Percentiles rank a stretch among this genome's conserved stretches.
Conservation (phyloP, 345 rosid species). For the Passiflora organensis region DNA sequence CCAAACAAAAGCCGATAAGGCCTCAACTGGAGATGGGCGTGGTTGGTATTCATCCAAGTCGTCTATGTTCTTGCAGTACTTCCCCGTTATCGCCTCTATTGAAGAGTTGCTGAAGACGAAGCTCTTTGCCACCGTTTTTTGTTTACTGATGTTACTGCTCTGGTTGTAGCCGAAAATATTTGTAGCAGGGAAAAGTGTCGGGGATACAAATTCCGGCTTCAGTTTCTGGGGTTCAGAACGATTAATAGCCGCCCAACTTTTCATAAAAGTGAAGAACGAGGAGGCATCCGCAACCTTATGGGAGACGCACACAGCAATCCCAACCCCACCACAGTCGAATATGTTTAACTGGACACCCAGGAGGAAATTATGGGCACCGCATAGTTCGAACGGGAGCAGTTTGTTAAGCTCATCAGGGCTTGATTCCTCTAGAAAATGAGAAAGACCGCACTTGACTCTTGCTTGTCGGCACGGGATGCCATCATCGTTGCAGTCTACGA, state of each 20-base stretch:
- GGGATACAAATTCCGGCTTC: constrained; percentile 19
- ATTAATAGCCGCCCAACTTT: constrained; percentile 12
- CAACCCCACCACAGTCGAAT: constrained; percentile 19
- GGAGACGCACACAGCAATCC: constrained; percentile 16
- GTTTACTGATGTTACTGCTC: background rate
- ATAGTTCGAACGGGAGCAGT: constrained; percentile 7
- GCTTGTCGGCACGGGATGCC: constrained; percentile 20
- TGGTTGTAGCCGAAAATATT: constrained; percentile 13
- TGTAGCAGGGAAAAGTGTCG: constrained; percentile 29
- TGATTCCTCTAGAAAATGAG: constrained; percentile 2
- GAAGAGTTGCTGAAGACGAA: background rate
- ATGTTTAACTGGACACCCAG: constrained; percentile 27
- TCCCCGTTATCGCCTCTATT: background rate
- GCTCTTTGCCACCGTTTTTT: background rate
- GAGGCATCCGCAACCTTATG: constrained; percentile 18
- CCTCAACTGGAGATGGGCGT: background rate
- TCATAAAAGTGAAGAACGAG: constrained; percentile 4
- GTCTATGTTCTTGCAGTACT: background rate
- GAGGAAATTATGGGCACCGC: constrained; percentile 1
- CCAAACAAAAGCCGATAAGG: background rate
- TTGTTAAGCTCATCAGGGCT: constrained; percentile 12
- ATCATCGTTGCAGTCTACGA: constrained; percentile 22
- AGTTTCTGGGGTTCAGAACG: constrained; percentile 6
- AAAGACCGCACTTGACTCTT: constrained; percentile 13
- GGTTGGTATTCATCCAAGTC: background rate